Base-by-base conservation (phyloP, 2,329 filamentous ascomycete species). In the Verticillium alfalfae region DNA sequence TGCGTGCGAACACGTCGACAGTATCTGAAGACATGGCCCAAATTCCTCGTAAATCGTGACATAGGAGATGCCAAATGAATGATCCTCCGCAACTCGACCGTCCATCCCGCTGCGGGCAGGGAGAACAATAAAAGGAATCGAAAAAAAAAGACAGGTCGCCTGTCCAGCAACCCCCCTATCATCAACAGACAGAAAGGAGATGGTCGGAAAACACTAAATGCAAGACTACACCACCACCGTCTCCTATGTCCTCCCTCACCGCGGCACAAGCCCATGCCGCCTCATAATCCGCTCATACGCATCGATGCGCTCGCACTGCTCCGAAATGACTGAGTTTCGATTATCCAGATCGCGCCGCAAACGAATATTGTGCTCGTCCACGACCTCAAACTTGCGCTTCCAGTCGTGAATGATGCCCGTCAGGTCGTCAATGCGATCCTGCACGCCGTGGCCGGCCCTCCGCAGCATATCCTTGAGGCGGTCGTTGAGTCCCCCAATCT, bases 401-500 rank as follows among this genome's bases (percentile, higher is more conserved):
- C 73, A 77, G 45, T 74, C 71, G 3, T 71, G 66, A 10, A 75
- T 69, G 54, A 76, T 72, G 12, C 70, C 66, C 49, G 66, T 66
- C 56, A 77, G 63, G 22, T 76, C 72, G 22, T 69, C 64, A 3
- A 76, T 64, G 22, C 75, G 71, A 12, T 66, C 62, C 45, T 56
- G 62, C 7, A 70, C 15, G 64, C 70, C 63, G 61, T 75, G 66
- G 65, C 69, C 60, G 61, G 70, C 41, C 45, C 76, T 71, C 54
- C 71, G 72, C 39, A 72, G 68, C 1, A 79, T 65, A 59, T 75
- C 70, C 38, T 70, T 68, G 26, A 79, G 61, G 36, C 75, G 67
- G 59, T 68, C 69, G 39, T 63, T 66, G 45, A 79, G 68, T 3
- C 66, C 63, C 45, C 72, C 68, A 62, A 75, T 76, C 58, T 81